Base-by-base conservation (phyloP, 305 asterid genomes). In the Fraxinus floribunda region DNA sequence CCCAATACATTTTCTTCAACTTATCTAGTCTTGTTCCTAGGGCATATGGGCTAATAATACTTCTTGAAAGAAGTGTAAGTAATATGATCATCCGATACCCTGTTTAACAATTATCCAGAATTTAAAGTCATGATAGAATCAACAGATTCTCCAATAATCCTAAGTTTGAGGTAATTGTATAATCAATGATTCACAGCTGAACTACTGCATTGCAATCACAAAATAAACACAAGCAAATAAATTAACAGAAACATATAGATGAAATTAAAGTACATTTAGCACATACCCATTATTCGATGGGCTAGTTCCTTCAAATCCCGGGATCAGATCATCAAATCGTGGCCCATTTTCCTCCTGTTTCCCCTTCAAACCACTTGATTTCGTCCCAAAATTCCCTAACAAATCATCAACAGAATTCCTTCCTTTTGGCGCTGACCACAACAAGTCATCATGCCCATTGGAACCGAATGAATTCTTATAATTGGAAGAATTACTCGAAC, bases 231-330 rank as follows among this genome's bases (percentile, higher is more conserved):
- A 70, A 30, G 75, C 39, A 70, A 30, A 70, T 70, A 30, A 26
- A 70, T 15, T 70, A 70, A 70, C 18, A 29, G 39, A 70, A 70
- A 70, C 20, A 3, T 70, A 30, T 11, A 18, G 3, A 70, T n/a
- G 83, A 75, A 80, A 29, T 44, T 66, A 39, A 88, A 85, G 81
- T 55, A 78, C 26, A 57, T 3, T 68, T 44, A 70, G 66, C 68
- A 83, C 86, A 68, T 84, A 87, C 91, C 81, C 79, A 29, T 82
- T 79, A 80, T 81, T 85, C 57, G 93, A 49, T 73, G 88, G 77
- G 82, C 81, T 83, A 81, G 77, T 90, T 82, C 83, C 92, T 80
- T 87, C 90, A 72, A 91, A 90, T 41, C 90, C 94, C 36, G 92
- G 86, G 22, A 94, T 79, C 88, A 92, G 84, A 78, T 89, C 95